Conservation (phyloP, 2,329 filamentous ascomycete genomes). For the Cladosporium sp. region DNA sequence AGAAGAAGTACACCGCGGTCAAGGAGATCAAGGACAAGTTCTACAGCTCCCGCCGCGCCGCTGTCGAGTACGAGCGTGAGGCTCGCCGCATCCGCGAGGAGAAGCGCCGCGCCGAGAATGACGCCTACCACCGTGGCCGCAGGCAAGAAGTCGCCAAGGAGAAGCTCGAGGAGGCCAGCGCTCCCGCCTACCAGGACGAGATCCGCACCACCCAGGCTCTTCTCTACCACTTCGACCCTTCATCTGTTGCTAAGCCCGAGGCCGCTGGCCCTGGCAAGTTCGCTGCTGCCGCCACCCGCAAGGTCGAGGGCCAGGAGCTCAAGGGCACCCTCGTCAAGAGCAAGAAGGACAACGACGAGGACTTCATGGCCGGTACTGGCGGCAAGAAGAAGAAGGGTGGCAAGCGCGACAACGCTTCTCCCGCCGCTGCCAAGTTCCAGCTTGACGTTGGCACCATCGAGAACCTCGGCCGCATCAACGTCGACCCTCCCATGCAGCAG, state of each 20-base stretch:
- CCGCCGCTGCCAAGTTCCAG: conserved; percentile 68
- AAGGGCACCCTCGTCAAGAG: conserved; percentile 82
- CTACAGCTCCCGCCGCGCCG: conserved; percentile 80
- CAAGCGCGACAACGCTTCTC: conserved; percentile 60
- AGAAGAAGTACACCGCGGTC: conserved; percentile 79
- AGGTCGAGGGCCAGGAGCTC: conserved; percentile 77
- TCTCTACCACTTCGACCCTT: conserved; percentile 88
- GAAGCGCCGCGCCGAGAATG: conserved; percentile 78
- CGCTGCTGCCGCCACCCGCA: conserved; percentile 76
- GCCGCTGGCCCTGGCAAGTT: conserved; percentile 66
- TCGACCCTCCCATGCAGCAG: conserved; percentile 85
- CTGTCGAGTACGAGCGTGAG: conserved; percentile 79
- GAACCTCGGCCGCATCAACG: conserved; percentile 78
- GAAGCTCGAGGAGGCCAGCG: conserved; percentile 77
- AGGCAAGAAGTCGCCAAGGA: conserved; percentile 75
- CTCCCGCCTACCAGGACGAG: conserved; percentile 88
- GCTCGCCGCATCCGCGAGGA: conserved; percentile 74
- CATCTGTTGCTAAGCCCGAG: conserved; percentile 64
- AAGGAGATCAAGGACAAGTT: conserved; percentile 89
- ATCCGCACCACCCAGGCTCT: conserved; percentile 86
- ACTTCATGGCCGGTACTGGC: conserved; percentile 75
- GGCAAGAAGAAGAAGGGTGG: conserved; percentile 78
- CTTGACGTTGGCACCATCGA: conserved; percentile 90
- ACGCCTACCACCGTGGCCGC: conserved; percentile 69
- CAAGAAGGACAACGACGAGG: conserved; percentile 79